These are phyloP conservation scores for Seminavis robusta DNA, from an alignment of 108 stramenopile species.

Conservation along the genomic window DNA sequence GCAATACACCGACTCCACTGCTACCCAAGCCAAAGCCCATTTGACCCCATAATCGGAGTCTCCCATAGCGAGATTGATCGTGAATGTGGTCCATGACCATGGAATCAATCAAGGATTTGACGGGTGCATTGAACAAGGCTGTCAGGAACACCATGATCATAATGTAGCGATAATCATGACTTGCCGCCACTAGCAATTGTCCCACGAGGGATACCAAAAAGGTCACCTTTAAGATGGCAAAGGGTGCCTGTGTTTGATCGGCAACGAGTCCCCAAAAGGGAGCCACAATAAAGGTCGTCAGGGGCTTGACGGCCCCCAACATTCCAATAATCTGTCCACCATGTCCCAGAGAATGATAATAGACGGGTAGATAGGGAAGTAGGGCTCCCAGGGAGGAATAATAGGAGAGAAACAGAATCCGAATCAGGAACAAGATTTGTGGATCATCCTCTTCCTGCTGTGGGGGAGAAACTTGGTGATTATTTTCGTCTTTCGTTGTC, in stretches of 20 bases:
- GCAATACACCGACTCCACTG: constrained; percentile 52
- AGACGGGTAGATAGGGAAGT: constrained; percentile 94
- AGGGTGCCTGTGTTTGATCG: constrained; percentile 72
- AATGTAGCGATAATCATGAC: constrained; percentile 61
- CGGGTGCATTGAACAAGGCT: constrained; percentile 92
- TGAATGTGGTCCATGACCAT: constrained; percentile 78
- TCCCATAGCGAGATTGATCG: constrained; percentile 81
- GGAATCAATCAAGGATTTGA: constrained; percentile 89
- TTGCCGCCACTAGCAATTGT: constrained; percentile 64
- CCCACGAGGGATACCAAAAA: constrained; percentile 78
- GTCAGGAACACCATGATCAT: constrained; percentile 77
- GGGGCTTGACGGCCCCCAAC: constrained; percentile 89
- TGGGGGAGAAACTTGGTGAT: too few relatives aligned
- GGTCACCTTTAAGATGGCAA: constrained; percentile 78
- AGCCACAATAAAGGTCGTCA: constrained; percentile 90
- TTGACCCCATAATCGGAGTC: constrained; percentile 92
- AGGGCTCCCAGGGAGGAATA: constrained; percentile 88
- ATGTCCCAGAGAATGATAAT: constrained; percentile 90
- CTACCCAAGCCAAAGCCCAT: constrained; percentile 92
- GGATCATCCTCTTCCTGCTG: constrained; percentile 22
- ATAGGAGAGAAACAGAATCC: constrained; percentile 83
- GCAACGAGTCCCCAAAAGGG: constrained; percentile 92
- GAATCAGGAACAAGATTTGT: constrained; percentile 56
- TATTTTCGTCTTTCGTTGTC: too few relatives aligned
- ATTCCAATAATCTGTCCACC: constrained; percentile 83